Conservation (phyloP, 164 flowering plant genomes). For the Kingdonia uniflora region DNA sequence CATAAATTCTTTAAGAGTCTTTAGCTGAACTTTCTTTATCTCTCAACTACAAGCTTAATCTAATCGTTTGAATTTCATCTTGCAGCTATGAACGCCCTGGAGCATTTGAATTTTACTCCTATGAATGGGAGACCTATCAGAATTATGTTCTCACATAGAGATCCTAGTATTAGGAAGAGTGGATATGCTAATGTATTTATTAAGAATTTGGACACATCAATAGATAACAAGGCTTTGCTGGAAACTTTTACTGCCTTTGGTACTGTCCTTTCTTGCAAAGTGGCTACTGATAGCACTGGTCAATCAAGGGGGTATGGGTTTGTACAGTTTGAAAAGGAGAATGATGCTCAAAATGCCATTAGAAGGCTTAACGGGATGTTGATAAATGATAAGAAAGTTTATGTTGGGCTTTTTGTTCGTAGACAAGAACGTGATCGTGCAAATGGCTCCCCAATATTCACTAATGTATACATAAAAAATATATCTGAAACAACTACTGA, state of each 20-base stretch:
- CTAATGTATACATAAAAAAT: slow-evolving; percentile 75
- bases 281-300: slow-evolving; percentile 52
- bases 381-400: slow-evolving; percentile 60
- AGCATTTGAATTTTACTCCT: slow-evolving; percentile 51
- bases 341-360: slow-evolving; percentile 54
- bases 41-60: background rate
- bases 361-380: slow-evolving; percentile 58
- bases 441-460: slow-evolving; percentile 42
- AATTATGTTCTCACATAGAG: slow-evolving; percentile 65
- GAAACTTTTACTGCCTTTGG: slow-evolving; percentile 69
- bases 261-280: slow-evolving; percentile 67
- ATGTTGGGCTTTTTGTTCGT: slow-evolving; percentile 64
- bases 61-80: slow-evolving; percentile 3
- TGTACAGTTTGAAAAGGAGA: slow-evolving; percentile 69
- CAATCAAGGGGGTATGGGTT: slow-evolving; percentile 70
- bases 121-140: slow-evolving; percentile 69
- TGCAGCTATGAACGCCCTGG: slow-evolving; percentile 63
- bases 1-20: background rate
- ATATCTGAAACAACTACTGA: slow-evolving; percentile 43
- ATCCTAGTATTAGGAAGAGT: slow-evolving; percentile 63
- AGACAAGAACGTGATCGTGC: slow-evolving; percentile 41
- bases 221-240: slow-evolving; percentile 60
- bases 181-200: slow-evolving; percentile 70
- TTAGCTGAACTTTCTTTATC: background rate
- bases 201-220: slow-evolving; percentile 61